These are phyloP conservation scores for Ophiostoma pallidulum DNA, from an alignment of 2,329 filamentous ascomycete species.

Conservation along the genomic window DNA sequence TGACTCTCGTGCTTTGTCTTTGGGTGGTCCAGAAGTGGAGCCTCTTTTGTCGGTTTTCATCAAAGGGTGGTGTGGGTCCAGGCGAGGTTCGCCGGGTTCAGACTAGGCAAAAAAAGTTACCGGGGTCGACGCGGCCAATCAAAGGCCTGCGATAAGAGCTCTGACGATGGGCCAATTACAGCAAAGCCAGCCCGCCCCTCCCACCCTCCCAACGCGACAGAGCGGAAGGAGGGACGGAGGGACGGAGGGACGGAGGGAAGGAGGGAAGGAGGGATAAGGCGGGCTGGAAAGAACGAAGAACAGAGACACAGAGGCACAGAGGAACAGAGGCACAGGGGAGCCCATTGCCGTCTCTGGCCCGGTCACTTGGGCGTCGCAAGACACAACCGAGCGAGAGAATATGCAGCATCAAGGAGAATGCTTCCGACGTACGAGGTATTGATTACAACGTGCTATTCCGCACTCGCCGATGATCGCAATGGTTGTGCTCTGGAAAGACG, in stretches of 20 bases:
- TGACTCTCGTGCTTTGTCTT: background rate
- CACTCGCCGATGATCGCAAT: too few species aligned
- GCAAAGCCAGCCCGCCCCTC: background rate
- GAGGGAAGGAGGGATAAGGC: background rate
- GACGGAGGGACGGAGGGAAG: background rate
- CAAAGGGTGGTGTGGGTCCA: background rate
- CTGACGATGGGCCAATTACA: constrained; percentile 1
- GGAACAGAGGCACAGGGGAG: background rate
- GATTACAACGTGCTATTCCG: too few species aligned
- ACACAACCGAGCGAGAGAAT: too few species aligned
- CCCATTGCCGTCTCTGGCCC: too few species aligned
- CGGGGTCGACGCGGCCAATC: background rate
- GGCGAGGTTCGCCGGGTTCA: constrained; percentile 4
- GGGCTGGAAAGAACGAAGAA: background rate
- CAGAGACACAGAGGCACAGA: background rate
- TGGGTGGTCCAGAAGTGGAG: background rate
- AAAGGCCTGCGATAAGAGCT: constrained; percentile 7
- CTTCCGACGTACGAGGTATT: too few species aligned
- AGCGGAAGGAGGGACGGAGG: background rate
- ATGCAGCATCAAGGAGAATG: too few species aligned
- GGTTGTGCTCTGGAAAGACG: too few species aligned
- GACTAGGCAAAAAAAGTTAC: background rate
- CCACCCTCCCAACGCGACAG: too few species aligned
- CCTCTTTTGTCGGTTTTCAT: too few species aligned
- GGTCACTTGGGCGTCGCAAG: too few species aligned